phyloP scores from a whole-genome alignment of 805 yeast species.

The Barnettozyma populi region DNA sequence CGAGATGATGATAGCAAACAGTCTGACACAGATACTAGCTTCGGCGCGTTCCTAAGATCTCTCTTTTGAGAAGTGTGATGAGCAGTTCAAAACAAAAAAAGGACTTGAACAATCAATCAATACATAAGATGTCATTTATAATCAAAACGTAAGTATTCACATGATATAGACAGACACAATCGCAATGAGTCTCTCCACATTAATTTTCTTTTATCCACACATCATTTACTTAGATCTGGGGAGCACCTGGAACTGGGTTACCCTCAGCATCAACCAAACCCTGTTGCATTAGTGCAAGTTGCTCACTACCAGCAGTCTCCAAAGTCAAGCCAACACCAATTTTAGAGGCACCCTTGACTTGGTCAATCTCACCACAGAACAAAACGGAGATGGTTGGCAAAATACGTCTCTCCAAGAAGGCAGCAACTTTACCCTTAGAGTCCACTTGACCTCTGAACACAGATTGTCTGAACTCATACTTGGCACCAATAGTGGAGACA shows the following conservation, averaged over 20 bases:
- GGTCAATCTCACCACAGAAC: conserved; percentile 92
- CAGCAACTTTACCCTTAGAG: conserved; percentile 83
- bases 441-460: conserved; percentile 94
- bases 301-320: conserved; percentile 93
- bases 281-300: conserved; percentile 85
- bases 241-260: conserved; percentile 80
- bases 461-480: conserved; percentile 95
- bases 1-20: conserved; percentile 11
- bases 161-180: conserved; percentile 2
- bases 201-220: not conserved
- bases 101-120: not conserved
- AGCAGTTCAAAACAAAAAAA: too few relatives aligned
- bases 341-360: conserved; percentile 68
- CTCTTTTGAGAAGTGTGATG: conserved; percentile 8
- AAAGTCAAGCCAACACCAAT: conserved; percentile 93
- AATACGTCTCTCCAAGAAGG: conserved; percentile 88
- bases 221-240: conserved; percentile 37
- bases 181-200: not conserved
- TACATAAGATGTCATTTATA: not conserved
- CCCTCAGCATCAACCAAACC: conserved; percentile 80
- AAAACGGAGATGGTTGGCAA: conserved; percentile 85
- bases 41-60: conserved; percentile 19
- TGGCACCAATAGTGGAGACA: conserved; percentile 90
- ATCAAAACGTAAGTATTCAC: conserved; percentile 5
- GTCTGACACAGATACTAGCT: conserved; percentile 12